These are phyloP conservation scores for Phyllosticta ampelicida DNA, from an alignment of 2,329 filamentous ascomycete genomes.

Conservation along the genomic window DNA sequence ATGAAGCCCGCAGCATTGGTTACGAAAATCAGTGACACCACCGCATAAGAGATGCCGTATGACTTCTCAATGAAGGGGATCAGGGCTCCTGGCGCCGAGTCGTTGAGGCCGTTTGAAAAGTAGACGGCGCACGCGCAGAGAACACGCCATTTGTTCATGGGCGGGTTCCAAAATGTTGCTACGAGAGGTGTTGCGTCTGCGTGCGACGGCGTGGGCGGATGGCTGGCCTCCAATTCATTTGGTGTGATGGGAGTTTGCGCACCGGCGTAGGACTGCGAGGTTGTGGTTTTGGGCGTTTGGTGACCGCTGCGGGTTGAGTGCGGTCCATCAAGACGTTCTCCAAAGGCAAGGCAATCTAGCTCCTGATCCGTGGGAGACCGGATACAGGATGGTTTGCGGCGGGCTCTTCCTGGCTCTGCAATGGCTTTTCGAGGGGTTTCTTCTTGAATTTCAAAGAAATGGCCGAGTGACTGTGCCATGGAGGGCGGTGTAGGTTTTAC, in stretches of 20 bases:
- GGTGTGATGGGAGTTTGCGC: slow-evolving; percentile 16
- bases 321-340: neutral
- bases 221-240: slow-evolving; percentile 37
- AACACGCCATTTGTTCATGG: slow-evolving; percentile 62
- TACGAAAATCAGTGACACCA: slow-evolving; percentile 75
- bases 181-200: slow-evolving; percentile 34
- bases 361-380: slow-evolving; percentile 2
- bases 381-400: neutral
- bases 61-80: slow-evolving; percentile 71
- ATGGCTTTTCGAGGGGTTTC: neutral
- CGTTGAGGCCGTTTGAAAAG: slow-evolving; percentile 61
- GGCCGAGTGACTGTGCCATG: neutral
- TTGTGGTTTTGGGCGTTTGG: neutral
- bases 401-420: neutral
- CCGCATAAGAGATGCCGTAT: slow-evolving; percentile 64
- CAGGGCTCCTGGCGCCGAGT: slow-evolving; percentile 58
- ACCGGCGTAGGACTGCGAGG: slow-evolving; percentile 1
- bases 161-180: slow-evolving; percentile 46
- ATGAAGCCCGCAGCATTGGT: slow-evolving; percentile 70
- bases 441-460: slow-evolving; percentile 3
- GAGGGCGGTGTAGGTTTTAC: neutral
- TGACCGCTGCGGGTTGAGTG: neutral
- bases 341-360: slow-evolving; percentile 3
- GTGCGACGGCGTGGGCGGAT: slow-evolving; percentile 32
- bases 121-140: slow-evolving; percentile 49